These are phyloP conservation scores for Eimeria nieschulzi DNA, from an alignment of 169 alveolate species.

Conservation along the genomic window DNA sequence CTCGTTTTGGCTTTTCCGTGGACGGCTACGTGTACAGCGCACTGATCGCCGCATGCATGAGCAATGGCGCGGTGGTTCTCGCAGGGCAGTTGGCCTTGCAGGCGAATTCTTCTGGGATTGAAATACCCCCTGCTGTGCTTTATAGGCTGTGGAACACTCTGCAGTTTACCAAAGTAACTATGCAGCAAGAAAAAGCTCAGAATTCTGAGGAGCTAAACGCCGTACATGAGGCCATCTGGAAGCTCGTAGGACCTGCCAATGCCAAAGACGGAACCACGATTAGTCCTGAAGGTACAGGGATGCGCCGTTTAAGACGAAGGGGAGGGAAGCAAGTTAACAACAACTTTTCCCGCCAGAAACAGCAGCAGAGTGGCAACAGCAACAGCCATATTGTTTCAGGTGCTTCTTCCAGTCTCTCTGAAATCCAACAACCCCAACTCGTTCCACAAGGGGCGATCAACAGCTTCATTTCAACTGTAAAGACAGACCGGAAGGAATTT, in stretches of 20 bases:
- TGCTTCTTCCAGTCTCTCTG: too few species aligned
- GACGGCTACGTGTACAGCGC: conserved; percentile 86
- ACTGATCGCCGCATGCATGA: conserved; percentile 84
- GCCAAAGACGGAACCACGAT: neutral
- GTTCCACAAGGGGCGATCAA: neutral
- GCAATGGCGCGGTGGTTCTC: conserved; percentile 64
- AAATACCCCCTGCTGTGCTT: conserved; percentile 1
- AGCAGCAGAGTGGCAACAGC: conserved; percentile 13
- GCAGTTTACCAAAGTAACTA: neutral
- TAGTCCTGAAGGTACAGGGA: neutral
- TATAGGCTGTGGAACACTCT: neutral
- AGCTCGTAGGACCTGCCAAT: neutral
- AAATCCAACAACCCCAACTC: too few species aligned
- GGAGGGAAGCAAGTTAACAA: neutral
- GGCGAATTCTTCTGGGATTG: neutral
- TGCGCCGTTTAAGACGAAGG: neutral
- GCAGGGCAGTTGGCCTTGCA: conserved; percentile 32
- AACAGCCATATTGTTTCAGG: neutral
- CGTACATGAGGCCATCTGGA: neutral
- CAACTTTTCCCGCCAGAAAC: neutral
- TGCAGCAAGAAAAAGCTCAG: neutral
- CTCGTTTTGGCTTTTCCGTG: conserved; percentile 77
- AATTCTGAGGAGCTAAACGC: neutral
- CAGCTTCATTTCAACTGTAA: neutral
- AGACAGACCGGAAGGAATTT: too few species aligned